A percentile compares a stretch with the other conserved stretches of the same genome.
These are phyloP conservation scores for Pneumocystis sp. DNA, from an alignment of 1,139 yeast genomes.

Conservation along the genomic window DNA sequence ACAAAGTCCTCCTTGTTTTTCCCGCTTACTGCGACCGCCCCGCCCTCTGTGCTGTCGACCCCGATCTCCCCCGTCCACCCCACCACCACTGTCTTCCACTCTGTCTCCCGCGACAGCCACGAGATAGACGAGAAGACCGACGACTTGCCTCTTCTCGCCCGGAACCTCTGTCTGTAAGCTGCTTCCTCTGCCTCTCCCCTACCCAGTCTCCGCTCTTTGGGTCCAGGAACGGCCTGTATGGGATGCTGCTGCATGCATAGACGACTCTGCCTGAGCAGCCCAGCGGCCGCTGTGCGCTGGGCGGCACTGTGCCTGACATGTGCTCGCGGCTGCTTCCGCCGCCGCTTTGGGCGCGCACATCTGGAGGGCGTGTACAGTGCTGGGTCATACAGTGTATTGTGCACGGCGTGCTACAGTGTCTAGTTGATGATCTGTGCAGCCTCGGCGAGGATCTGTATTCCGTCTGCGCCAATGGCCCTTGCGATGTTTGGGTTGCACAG, in stretches of 20 bases:
- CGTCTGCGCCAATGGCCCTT: too few species aligned
- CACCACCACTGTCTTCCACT: conserved; percentile 76
- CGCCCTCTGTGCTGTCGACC: conserved; percentile 12
- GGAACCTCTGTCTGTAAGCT: conserved; percentile 35
- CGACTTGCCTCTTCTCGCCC: conserved; percentile 64
- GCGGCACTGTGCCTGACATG: too few species aligned
- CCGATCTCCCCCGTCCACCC: conserved; percentile 92
- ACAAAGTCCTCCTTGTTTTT: conserved; percentile 5
- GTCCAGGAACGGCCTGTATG: conserved; percentile 15
- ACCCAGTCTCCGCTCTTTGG: conserved; percentile 14
- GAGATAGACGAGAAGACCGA: conserved; percentile 66
- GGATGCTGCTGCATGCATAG: conserved; percentile 26
- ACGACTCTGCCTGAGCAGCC: conserved; percentile 20
- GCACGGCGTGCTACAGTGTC: too few species aligned
- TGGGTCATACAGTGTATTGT: too few species aligned
- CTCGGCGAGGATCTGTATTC: background rate
- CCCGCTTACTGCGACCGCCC: conserved; percentile 1
- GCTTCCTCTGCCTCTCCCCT: too few species aligned
- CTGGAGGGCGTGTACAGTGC: too few species aligned
- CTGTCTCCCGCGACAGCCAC: conserved; percentile 45
- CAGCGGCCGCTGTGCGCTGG: conserved; percentile 4
- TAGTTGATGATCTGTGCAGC: background rate
- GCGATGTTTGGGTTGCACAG: background rate
- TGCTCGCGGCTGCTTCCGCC: too few species aligned
- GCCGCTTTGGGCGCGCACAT: conserved; percentile 2